phyloP scores from a whole-genome alignment of 345 rosid genomes.

The Hibiscus syriacus region DNA sequence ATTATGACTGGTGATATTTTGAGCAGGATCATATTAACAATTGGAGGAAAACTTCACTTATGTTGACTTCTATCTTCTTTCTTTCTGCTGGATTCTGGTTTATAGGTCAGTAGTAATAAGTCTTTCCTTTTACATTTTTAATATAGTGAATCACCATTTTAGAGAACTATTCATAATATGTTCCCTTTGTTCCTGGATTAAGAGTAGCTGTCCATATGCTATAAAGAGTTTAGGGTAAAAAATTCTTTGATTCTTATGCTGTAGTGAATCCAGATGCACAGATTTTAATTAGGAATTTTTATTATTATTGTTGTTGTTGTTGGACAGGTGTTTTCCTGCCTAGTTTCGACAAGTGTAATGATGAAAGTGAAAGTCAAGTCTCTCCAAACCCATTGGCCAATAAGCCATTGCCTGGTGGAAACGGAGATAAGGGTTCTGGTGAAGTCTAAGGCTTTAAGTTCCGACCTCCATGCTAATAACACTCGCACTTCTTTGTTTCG shows the following conservation, averaged over 20 bases:
- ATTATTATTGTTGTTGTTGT: background rate
- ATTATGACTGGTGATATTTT: background rate
- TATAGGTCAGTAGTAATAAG: constrained; percentile 39
- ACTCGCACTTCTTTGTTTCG: background rate
- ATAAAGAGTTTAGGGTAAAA: background rate
- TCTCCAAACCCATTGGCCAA: constrained; percentile 14
- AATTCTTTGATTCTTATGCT: background rate
- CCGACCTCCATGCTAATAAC: background rate
- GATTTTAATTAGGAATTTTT: background rate
- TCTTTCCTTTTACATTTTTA: background rate
- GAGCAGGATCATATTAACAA: constrained; percentile 13
- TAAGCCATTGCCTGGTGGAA: constrained; percentile 39
- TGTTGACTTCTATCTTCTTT: constrained; percentile 67
- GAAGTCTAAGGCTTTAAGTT: background rate
- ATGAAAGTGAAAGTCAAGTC: constrained; percentile 26
- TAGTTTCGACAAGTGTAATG: constrained; percentile 57
- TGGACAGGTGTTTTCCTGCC: constrained; percentile 66
- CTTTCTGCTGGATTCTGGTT: constrained; percentile 77
- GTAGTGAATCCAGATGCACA: background rate
- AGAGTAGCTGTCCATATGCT: background rate
- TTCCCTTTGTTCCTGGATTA: background rate
- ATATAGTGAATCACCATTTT: background rate
- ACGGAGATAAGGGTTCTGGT: background rate
- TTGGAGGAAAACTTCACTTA: constrained; percentile 78
- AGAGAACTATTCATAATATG: background rate